Base-by-base conservation (phyloP, 2,329 filamentous ascomycete genomes). In the Colletotrichum spinosum region DNA sequence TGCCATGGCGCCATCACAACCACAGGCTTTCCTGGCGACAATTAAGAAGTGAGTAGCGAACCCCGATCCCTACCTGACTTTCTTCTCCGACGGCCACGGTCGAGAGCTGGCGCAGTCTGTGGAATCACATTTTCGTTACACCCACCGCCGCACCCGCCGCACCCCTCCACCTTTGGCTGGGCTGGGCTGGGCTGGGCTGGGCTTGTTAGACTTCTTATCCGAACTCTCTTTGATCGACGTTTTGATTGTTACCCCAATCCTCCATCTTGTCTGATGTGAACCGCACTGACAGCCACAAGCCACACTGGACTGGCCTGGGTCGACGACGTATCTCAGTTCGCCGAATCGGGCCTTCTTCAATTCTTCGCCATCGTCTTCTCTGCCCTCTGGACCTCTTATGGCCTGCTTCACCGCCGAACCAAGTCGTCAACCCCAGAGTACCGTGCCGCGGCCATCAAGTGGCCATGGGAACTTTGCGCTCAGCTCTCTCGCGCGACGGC, bases 401-500 rank as follows among this genome's bases (percentile, higher is more conserved):
- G 77, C 61, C 70, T 80, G 35, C 60, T 78, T 54, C 74, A 71
- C 46, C 72, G 76, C 55, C 73, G 75, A 35, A 67, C 70, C 44
- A 72, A 70, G 72, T 54, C 70, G 69, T 12, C 67, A 63, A 15
- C 71, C 70, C 50, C 57, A 59, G 76, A 72, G 60, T 70, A 67
- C 53, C 80, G 76, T 60, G 74, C 78, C 10, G 78, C 80, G 15
- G 72, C 75, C 42, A 75, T 84, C 49, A 74, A 74, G 54, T 78
- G 80, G 72, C 69, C 74, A 0, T 81, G 80, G 69, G 83, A 85
- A 65, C 64, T 83, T 49, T 70, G 72, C 49, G 79, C 79, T 17
- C 83, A 85, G 69, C 68, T 74, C 8, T 69, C 76, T 34, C 77
- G 83, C 25, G 75, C 77, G 15, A 70, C 77, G 6, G 72, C 81